A percentile compares a stretch with the other conserved stretches of the same genome.
Conservation (phyloP, 345 rosid species). For the Ricinus communis region DNA sequence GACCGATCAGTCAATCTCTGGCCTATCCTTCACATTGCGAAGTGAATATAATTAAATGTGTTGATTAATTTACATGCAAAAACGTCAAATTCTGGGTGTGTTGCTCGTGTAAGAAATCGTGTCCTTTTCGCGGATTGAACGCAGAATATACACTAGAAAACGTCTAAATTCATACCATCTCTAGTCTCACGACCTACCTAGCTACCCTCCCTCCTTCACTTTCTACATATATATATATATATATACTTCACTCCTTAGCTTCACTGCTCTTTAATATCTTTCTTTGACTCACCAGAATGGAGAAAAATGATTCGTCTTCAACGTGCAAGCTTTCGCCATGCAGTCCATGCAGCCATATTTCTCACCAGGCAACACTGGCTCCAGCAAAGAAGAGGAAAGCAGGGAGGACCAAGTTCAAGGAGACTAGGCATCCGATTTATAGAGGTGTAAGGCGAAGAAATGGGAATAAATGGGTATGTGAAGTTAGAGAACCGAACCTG, state of each 20-base stretch:
- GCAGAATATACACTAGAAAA: no score
- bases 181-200: no score
- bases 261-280: no score
- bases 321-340: not conserved
- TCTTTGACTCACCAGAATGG: no score
- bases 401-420: constrained; percentile 32
- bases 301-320: not conserved
- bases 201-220: no score
- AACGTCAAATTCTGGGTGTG: not conserved
- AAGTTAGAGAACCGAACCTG: constrained; percentile 26
- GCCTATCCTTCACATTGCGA: no score
- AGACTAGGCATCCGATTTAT: constrained; percentile 34
- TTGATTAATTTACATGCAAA: not conserved
- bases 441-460: constrained; percentile 26
- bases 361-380: not conserved
- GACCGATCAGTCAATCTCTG: no score
- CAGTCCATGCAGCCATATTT: not conserved
- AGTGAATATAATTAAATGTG: no score
- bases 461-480: constrained; percentile 33
- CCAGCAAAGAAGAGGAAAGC: constrained; percentile 18
- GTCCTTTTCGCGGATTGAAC: not conserved
- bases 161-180: no score
- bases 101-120: not conserved
- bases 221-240: no score
- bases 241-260: no score